Evolutionary conservation across 805 yeast species (phyloP).

Genomic region (Wickerhamomyces bisporus): DNA sequence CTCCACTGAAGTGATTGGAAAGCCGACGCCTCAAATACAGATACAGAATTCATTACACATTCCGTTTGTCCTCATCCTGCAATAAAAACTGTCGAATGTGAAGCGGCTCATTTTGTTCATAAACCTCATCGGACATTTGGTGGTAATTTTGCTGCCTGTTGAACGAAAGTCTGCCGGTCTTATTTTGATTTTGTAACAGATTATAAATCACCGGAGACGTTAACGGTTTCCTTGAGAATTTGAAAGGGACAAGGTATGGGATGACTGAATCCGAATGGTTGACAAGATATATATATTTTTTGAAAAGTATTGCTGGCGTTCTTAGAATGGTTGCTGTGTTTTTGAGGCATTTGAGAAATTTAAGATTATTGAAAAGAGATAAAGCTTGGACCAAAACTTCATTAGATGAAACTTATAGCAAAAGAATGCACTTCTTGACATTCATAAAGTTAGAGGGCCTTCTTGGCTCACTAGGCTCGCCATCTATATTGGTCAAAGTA

Average conservation of each 20-base stretch:
- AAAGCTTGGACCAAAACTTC: conserved; percentile 73
- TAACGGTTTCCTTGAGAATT: conserved; percentile 26
- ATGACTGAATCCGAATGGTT: conserved; percentile 66
- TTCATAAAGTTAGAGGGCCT: conserved; percentile 60
- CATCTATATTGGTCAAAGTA: conserved; percentile 63
- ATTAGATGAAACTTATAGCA: conserved; percentile 72
- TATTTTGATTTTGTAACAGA: conserved; percentile 62
- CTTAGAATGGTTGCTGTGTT: conserved; percentile 77
- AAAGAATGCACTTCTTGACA: conserved; percentile 70
- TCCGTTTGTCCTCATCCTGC: conserved; percentile 41
- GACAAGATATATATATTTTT: conserved; percentile 52
- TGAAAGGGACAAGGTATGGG: conserved; percentile 33
- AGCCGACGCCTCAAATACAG: neutral
- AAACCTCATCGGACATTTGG: conserved; percentile 40
- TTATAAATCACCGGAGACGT: conserved; percentile 49
- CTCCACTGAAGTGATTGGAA: neutral
- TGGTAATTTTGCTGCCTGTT: conserved; percentile 47
- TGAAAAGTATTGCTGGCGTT: conserved; percentile 74
- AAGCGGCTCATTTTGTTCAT: conserved; percentile 43
- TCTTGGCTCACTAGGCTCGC: conserved; percentile 48
- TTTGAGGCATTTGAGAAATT: conserved; percentile 60
- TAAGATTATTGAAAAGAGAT: conserved; percentile 58
- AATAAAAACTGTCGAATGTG: conserved; percentile 33
- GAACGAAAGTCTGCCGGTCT: conserved; percentile 40
- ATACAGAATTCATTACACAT: conserved; percentile 14